phyloP scores from a whole-genome alignment of 2,329 filamentous ascomycete species.

The Aspergillus clavatus region DNA sequence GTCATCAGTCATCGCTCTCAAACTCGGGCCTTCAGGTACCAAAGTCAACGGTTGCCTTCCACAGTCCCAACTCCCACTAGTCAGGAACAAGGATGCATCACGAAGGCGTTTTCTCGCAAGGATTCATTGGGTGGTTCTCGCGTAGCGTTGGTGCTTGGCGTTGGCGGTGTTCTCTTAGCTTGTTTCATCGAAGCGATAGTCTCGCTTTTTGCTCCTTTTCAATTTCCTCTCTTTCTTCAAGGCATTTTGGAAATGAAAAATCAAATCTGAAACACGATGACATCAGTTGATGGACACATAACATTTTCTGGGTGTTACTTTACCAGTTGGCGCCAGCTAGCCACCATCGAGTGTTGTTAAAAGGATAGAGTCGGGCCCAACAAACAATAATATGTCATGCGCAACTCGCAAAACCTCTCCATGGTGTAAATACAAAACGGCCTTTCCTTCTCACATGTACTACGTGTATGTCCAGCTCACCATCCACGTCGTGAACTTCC shows the following conservation, averaged over 20 bases:
- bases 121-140: not conserved
- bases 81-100: not conserved
- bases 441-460: too few relatives aligned
- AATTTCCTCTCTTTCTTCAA: not conserved
- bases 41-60: too few relatives aligned
- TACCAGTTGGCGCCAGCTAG: not conserved
- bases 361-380: not conserved
- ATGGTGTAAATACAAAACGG: too few relatives aligned
- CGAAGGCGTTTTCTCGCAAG: too few relatives aligned
- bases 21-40: too few relatives aligned
- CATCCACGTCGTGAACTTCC: not conserved
- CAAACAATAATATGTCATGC: too few relatives aligned
- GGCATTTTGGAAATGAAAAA: not conserved
- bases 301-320: too few relatives aligned
- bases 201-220: not conserved
- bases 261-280: not conserved
- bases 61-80: too few relatives aligned
- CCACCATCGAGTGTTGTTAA: not conserved
- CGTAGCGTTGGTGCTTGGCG: not conserved
- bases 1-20: not conserved
- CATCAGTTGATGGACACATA: not conserved
- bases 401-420: too few relatives aligned
- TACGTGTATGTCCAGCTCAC: too few relatives aligned
- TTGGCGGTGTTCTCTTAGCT: not conserved
- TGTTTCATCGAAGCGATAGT: not conserved